Conservation (phyloP, 192 early-diverging fungal species). For the Coemansia sp. region DNA sequence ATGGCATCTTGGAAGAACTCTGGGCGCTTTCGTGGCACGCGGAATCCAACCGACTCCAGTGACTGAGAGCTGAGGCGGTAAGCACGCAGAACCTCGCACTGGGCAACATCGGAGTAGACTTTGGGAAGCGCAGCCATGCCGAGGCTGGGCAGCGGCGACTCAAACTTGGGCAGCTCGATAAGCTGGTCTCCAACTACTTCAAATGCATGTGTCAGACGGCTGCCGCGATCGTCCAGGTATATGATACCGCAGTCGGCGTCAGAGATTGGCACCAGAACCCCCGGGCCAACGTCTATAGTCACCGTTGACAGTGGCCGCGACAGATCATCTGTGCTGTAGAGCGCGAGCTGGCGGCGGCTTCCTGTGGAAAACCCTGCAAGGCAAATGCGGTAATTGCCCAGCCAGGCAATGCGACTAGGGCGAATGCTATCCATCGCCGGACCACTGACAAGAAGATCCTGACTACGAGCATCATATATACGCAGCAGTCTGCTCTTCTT, state of each 20-base stretch:
- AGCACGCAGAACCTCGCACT: constrained; percentile 69
- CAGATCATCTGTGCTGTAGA: constrained; percentile 54
- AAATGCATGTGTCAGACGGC: constrained; percentile 73
- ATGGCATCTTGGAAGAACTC: constrained; percentile 92
- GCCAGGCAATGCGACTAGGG: constrained; percentile 67
- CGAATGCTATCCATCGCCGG: constrained; percentile 67
- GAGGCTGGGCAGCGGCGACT: constrained; percentile 62
- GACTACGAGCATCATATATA: constrained; percentile 63
- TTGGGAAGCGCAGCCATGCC: constrained; percentile 77
- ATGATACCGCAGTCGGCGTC: constrained; percentile 71
- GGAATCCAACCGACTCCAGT: constrained; percentile 73
- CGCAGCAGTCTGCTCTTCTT: constrained; percentile 66
- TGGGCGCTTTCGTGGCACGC: constrained; percentile 76
- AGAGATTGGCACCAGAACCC: constrained; percentile 66
- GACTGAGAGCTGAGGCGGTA: constrained; percentile 67
- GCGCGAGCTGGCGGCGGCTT: constrained; percentile 67
- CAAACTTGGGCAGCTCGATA: constrained; percentile 61
- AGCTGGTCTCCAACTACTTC: constrained; percentile 57
- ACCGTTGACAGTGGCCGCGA: constrained; percentile 43
- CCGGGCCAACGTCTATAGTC: constrained; percentile 73
- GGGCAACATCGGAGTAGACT: constrained; percentile 58
- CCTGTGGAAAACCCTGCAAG: constrained; percentile 75
- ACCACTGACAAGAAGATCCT: constrained; percentile 60
- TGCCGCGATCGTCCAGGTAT: constrained; percentile 75
- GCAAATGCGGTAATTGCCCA: constrained; percentile 56